Conservation (phyloP, 75 land plant species). For the Sequoia sempervirens region DNA sequence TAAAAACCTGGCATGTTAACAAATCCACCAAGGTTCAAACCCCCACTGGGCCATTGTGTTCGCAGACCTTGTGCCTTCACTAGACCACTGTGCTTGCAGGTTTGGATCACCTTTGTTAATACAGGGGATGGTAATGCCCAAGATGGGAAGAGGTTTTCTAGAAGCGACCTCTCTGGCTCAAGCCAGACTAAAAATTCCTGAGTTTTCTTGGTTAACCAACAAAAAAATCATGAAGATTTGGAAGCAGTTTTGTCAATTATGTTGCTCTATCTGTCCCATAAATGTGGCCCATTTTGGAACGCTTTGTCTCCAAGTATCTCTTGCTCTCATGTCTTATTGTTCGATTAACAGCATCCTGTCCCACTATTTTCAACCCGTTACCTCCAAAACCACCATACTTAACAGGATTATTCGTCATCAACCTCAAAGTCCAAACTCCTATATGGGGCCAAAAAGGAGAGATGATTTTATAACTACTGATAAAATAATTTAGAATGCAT, state of each 20-base stretch:
- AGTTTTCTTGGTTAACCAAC: too few species aligned
- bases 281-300: slow-evolving; percentile 90
- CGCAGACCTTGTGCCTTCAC: too few species aligned
- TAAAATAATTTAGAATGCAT: not conserved
- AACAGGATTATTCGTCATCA: slow-evolving; percentile 76
- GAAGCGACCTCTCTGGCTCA: too few species aligned
- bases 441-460: slow-evolving; percentile 25
- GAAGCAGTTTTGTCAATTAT: not conserved
- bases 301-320: slow-evolving; percentile 87
- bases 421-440: slow-evolving; percentile 63
- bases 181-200: too few species aligned
- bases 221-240: too few species aligned
- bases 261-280: slow-evolving; percentile 50
- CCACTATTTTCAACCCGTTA: slow-evolving; percentile 55
- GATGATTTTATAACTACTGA: not conserved
- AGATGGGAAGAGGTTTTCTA: too few species aligned
- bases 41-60: too few species aligned
- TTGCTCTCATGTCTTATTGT: slow-evolving; percentile 73
- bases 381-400: slow-evolving; percentile 62
- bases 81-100: too few species aligned
- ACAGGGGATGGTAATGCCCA: too few species aligned
- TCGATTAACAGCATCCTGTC: slow-evolving; percentile 48
- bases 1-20: too few species aligned
- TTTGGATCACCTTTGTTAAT: too few species aligned
- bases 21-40: too few species aligned